Evolutionary conservation across 495 filamentous ascomycete species (phyloP).

Genomic region (Aspergillus olivimuriae): DNA sequence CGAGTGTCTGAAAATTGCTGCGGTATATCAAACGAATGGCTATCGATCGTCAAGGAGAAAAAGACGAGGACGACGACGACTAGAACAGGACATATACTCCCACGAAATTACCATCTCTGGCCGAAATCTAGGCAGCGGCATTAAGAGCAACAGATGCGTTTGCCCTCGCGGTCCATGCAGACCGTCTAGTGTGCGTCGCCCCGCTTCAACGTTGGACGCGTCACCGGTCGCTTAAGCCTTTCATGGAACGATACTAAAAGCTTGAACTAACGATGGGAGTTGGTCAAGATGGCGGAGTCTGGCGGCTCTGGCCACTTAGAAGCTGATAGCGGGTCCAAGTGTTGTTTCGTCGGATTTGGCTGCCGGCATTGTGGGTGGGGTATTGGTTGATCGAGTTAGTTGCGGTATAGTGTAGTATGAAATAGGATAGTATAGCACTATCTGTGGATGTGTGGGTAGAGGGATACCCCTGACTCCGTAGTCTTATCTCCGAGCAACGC

Average conservation of each 20-base stretch:
- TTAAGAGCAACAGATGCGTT: constrained; percentile 1
- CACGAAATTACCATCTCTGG: neutral
- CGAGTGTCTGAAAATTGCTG: constrained; percentile 1
- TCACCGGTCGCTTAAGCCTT: constrained; percentile 1
- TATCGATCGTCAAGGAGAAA: neutral
- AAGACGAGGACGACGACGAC: neutral
- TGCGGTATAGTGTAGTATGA: too few species aligned
- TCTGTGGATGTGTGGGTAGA: too few species aligned
- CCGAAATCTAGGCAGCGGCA: neutral
- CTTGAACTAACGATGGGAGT: neutral
- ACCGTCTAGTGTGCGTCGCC: neutral
- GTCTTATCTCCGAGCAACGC: too few species aligned
- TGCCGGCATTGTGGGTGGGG: too few species aligned
- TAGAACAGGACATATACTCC: neutral
- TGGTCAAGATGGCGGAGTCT: neutral
- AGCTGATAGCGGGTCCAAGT: too few species aligned
- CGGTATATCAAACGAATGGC: neutral
- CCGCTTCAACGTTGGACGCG: constrained; percentile 5
- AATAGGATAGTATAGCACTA: too few species aligned
- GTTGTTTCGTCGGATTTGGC: too few species aligned
- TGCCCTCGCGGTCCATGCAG: neutral
- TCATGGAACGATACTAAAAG: too few species aligned
- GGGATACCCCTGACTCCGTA: too few species aligned
- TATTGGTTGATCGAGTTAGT: too few species aligned
- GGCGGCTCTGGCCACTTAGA: too few species aligned